Evolutionary conservation across 495 filamentous ascomycete genomes (phyloP).

Genomic region (Parmelia sp.): DNA sequence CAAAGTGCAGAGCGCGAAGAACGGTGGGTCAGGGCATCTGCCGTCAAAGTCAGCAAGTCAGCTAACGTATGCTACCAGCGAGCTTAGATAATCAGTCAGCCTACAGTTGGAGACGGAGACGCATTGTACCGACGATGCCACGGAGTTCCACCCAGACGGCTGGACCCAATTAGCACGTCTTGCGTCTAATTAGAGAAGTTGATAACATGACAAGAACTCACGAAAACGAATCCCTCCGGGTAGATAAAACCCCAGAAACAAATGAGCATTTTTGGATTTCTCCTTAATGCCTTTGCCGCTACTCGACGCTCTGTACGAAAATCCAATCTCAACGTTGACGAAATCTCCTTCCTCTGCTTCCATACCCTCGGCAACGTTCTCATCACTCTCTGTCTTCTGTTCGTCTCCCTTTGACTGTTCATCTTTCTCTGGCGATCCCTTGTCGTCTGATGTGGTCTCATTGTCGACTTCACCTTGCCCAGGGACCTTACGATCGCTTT

Average conservation of each 20-base stretch:
- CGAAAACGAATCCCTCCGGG: conserved; percentile 51
- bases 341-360: conserved; percentile 70
- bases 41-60: not conserved
- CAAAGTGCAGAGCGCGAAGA: conserved; percentile 61
- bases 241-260: conserved; percentile 63
- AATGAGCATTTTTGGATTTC: conserved; percentile 62
- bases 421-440: conserved; percentile 20
- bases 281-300: conserved; percentile 49
- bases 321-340: conserved; percentile 62
- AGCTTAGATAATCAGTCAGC: not conserved
- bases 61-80: not conserved
- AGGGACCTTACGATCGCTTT: conserved; percentile 47
- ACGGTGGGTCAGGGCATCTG: conserved; percentile 60
- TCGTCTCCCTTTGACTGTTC: conserved; percentile 28
- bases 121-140: conserved; percentile 58
- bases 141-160: conserved; percentile 67
- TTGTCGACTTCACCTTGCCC: conserved; percentile 35
- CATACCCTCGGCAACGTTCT: conserved; percentile 55
- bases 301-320: conserved; percentile 58
- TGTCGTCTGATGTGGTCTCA: conserved; percentile 19
- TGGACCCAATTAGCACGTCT: conserved; percentile 23
- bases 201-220: conserved; percentile 7
- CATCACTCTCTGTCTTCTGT: conserved; percentile 33
- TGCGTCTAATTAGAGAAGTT: not conserved
- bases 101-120: conserved; percentile 55